Conservation (phyloP, 257 asterid genomes). For the Nicotiana paniculata region DNA sequence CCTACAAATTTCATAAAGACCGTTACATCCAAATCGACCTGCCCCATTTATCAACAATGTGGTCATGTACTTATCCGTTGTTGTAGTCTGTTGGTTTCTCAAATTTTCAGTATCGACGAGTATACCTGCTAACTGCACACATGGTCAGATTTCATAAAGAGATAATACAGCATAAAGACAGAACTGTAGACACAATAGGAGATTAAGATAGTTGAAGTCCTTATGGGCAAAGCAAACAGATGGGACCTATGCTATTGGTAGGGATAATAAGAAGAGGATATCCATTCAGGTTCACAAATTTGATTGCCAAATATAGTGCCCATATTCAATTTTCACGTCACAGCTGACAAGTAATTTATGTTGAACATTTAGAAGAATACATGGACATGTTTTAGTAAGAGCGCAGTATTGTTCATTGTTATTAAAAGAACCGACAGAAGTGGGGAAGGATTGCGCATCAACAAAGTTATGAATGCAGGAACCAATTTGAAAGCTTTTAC, state of each 20-base stretch:
- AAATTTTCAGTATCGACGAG: slow-evolving; percentile 74
- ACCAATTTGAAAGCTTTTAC: neutral
- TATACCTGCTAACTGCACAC: slow-evolving; percentile 69
- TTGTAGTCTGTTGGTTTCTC: slow-evolving; percentile 38
- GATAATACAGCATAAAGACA: neutral
- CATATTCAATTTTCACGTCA: neutral
- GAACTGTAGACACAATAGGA: neutral
- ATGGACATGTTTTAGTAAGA: neutral
- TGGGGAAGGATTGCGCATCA: neutral
- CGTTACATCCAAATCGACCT: slow-evolving; percentile 74
- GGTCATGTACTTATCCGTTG: slow-evolving; percentile 73
- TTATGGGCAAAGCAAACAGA: neutral
- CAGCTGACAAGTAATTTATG: neutral
- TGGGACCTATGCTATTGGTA: neutral
- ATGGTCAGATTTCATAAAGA: neutral
- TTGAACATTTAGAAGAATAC: neutral
- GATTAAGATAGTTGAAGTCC: neutral
- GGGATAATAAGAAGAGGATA: neutral
- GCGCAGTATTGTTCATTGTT: neutral
- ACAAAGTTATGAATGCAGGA: neutral
- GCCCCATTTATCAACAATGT: slow-evolving; percentile 79
- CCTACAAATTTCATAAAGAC: slow-evolving; percentile 73
- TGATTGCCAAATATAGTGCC: neutral
- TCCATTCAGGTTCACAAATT: neutral
- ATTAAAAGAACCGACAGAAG: neutral